Base-by-base conservation (phyloP, 768 basidiomycete genomes). In the Austroboletus eburneus region DNA sequence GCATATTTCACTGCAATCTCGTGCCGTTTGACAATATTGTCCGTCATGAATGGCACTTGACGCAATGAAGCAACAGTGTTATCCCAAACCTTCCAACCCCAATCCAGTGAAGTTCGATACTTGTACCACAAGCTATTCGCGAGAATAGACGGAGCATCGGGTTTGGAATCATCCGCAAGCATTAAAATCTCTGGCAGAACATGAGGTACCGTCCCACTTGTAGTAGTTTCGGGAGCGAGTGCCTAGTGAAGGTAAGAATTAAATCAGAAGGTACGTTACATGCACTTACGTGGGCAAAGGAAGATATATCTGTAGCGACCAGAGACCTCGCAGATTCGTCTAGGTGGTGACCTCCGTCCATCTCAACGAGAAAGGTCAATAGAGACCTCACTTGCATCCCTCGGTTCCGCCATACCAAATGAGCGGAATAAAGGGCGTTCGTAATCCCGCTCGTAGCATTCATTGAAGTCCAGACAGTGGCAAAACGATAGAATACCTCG, bases 81-180 rank as follows among this genome's bases (percentile, higher is more conserved):
- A 59, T 90, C 87, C 88, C 88, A 91, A 17, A 85, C 84, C 55
- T 83, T 85, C 80, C 80, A 85, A 2, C 78, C 87, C 87, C 88
- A 90, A 55, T 87, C 78, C 13, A 65, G 57, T 0, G 86, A 78
- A 14, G 78, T 79, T 35, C 85, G 80, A 55, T 90, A 90, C 59
- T 87, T 85, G 64, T 87, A 85, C 89, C 89, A 91, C 13, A 91
- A 70, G 38, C 77, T 76, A 54, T 85, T 85, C 1, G 87, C 88
- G 18, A 91, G 78, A 39, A 77, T 74, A 1, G 81, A 81, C 2
- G 85, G 77, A 5, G 81, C 85, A 47, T 83, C 80, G 1, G 70
- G 69, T 41, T 76, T 73, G 3, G 72, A 65, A 57, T 87, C 79
- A 9, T 72, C 76, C 5, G 78, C 76, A n/a, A 89, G 74, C 8